Conservation (phyloP, 768 basidiomycete species). For the Kwoniella europaea region DNA sequence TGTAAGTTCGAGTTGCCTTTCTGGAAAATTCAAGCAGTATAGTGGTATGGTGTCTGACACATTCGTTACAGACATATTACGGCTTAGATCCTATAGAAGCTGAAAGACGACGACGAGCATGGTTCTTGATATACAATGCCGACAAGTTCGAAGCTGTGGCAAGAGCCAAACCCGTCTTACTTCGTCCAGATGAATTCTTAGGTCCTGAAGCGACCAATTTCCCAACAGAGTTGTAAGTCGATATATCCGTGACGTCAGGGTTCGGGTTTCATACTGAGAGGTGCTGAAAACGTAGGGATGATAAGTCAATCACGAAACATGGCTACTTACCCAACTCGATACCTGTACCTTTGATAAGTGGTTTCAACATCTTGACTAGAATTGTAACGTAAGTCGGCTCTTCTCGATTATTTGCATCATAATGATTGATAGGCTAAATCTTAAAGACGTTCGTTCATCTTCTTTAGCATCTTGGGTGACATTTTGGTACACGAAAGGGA, state of each 20-base stretch:
- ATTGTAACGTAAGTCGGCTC: slow-evolving; percentile 24
- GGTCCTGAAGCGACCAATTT: slow-evolving; percentile 32
- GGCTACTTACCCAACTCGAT: slow-evolving; percentile 28
- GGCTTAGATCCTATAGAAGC: slow-evolving; percentile 37
- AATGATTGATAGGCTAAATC: too few species aligned
- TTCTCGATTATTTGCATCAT: background rate
- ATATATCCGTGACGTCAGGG: too few species aligned
- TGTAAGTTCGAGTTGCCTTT: slow-evolving; percentile 2
- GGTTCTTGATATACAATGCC: slow-evolving; percentile 38
- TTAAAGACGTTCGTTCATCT: too few species aligned
- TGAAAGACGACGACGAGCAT: slow-evolving; percentile 35
- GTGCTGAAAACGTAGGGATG: slow-evolving; percentile 24
- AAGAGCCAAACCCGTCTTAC: slow-evolving; percentile 29
- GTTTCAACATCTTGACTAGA: slow-evolving; percentile 39
- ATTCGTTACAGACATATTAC: slow-evolving; percentile 5
- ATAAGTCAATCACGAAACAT: slow-evolving; percentile 33
- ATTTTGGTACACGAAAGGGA: slow-evolving; percentile 38
- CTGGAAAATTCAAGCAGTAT: background rate
- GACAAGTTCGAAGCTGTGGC: slow-evolving; percentile 41
- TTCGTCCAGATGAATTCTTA: slow-evolving; percentile 41
- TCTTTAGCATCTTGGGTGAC: slow-evolving; percentile 33
- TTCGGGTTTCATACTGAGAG: too few species aligned
- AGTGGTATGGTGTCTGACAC: background rate
- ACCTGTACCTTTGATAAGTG: slow-evolving; percentile 30
- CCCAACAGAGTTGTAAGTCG: slow-evolving; percentile 38